phyloP scores from a whole-genome alignment of 2,329 filamentous ascomycete genomes.

The Pezicula rhizophila region DNA sequence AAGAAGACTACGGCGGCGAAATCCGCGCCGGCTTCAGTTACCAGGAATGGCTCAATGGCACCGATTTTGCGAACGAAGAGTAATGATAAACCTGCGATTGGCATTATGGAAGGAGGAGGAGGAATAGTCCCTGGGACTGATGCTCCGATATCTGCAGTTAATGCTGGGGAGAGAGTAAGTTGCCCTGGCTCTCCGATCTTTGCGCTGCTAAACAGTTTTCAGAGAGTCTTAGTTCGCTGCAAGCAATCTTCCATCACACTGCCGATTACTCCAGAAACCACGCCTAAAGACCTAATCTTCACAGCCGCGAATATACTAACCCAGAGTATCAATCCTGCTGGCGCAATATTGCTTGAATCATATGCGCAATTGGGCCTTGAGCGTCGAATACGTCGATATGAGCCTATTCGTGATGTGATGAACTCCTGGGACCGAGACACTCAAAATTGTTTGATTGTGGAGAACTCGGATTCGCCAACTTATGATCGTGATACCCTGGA shows the following conservation, averaged over 20 bases:
- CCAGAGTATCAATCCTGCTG: slow-evolving; percentile 56
- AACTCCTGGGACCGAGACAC: slow-evolving; percentile 86
- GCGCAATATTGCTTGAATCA: slow-evolving; percentile 69
- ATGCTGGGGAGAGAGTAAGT: slow-evolving; percentile 70
- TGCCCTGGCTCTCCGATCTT: slow-evolving; percentile 5
- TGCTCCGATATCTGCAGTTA: slow-evolving; percentile 74
- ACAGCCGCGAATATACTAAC: slow-evolving; percentile 59
- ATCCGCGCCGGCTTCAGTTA: slow-evolving; percentile 9
- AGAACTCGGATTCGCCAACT: slow-evolving; percentile 50
- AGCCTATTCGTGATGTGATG: slow-evolving; percentile 79
- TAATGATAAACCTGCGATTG: slow-evolving; percentile 7
- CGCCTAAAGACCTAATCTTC: slow-evolving; percentile 64
- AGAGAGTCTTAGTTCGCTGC: slow-evolving; percentile 69
- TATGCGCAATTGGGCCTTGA: slow-evolving; percentile 74
- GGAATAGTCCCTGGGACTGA: slow-evolving; percentile 52
- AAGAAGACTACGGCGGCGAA: slow-evolving; percentile 14
- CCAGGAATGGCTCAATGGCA: slow-evolving; percentile 7
- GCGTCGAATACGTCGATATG: slow-evolving; percentile 77
- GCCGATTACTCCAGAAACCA: slow-evolving; percentile 70
- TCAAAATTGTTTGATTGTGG: slow-evolving; percentile 68
- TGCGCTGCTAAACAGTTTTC: slow-evolving; percentile 23
- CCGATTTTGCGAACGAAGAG: slow-evolving; percentile 7
- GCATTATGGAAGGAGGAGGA: slow-evolving; percentile 22
- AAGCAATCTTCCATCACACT: slow-evolving; percentile 63
- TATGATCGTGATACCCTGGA: slow-evolving; percentile 56